Evolutionary conservation across 345 rosid species (phyloP).

Genomic region (Lumnitzera racemosa): DNA sequence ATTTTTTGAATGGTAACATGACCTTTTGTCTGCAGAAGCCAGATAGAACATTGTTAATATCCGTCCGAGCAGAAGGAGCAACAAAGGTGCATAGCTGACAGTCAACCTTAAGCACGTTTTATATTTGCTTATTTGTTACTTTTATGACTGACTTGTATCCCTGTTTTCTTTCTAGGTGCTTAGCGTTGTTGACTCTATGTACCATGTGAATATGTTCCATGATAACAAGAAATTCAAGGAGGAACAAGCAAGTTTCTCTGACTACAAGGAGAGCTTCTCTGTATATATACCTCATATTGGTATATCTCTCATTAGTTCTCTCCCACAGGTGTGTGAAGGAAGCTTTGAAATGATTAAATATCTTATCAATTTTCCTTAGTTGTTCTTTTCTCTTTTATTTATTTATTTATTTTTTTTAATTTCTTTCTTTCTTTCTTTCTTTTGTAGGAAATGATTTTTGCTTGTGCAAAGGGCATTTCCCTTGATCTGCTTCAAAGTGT

Average conservation of each 20-base stretch:
- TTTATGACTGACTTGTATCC: constrained; percentile 8
- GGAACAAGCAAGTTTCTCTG: constrained; percentile 35
- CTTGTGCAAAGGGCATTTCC: constrained; percentile 57
- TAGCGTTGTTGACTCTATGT: constrained; percentile 69
- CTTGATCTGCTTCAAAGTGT: constrained; percentile 61
- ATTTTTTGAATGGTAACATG: neutral
- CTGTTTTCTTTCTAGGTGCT: constrained; percentile 51
- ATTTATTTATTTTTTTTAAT: constrained; percentile 6
- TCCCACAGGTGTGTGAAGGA: constrained; percentile 53
- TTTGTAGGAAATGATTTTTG: constrained; percentile 81
- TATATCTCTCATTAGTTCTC: constrained; percentile 66
- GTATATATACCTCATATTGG: constrained; percentile 57
- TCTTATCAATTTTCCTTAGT: neutral
- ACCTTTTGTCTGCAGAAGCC: constrained; percentile 55
- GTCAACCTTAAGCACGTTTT: constrained; percentile 1
- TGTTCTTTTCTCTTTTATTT: neutral
- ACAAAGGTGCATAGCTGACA: constrained; percentile 52
- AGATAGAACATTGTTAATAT: constrained; percentile 66
- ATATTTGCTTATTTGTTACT: constrained; percentile 1
- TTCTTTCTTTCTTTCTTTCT: constrained; percentile 11
- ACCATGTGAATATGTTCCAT: constrained; percentile 36
- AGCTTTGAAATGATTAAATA: neutral
- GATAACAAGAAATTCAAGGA: constrained; percentile 36
- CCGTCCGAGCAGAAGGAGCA: constrained; percentile 73
- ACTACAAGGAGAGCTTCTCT: constrained; percentile 64